Conservation (phyloP, 2,329 filamentous ascomycete genomes). For the Phyllosticta paracitricarpa region DNA sequence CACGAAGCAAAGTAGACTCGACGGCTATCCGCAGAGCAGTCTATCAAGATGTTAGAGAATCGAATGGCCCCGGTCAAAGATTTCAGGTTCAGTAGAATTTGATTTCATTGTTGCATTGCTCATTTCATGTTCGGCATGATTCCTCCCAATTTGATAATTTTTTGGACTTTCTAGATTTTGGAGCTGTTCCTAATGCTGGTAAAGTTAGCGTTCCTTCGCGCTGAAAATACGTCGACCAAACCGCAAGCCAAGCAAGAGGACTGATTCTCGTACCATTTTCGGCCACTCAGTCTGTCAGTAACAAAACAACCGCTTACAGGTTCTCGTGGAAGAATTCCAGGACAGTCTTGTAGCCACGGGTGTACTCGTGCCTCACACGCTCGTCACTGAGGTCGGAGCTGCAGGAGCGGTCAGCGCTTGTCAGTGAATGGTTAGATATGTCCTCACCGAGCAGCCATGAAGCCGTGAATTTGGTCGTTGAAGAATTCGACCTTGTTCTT, state of each 20-base stretch:
- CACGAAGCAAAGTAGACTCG: too few species aligned
- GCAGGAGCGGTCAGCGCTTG: background rate
- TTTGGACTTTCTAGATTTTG: background rate
- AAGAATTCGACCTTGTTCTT: constrained; percentile 40
- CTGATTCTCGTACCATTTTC: background rate
- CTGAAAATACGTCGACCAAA: background rate
- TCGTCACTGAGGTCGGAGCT: constrained; percentile 37
- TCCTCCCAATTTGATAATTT: background rate
- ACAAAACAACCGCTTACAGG: constrained; percentile 31
- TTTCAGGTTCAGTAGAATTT: background rate
- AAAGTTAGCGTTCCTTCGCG: background rate
- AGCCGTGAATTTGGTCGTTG: constrained; percentile 37
- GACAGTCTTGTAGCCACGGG: constrained; percentile 39
- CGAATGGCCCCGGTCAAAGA: too few species aligned
- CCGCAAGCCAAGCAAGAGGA: background rate
- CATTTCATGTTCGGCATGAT: background rate
- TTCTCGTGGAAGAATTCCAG: constrained; percentile 44
- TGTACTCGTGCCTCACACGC: constrained; percentile 40
- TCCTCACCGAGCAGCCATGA: constrained; percentile 31
- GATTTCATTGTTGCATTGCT: background rate
- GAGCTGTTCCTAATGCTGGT: background rate
- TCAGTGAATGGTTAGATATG: background rate
- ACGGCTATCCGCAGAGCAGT: too few species aligned
- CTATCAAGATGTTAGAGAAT: too few species aligned
- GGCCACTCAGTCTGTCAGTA: background rate